A percentile compares a stretch with the other conserved stretches of the same genome.
Conservation (phyloP, 495 filamentous ascomycete genomes). For the Penicillium arizonense region DNA sequence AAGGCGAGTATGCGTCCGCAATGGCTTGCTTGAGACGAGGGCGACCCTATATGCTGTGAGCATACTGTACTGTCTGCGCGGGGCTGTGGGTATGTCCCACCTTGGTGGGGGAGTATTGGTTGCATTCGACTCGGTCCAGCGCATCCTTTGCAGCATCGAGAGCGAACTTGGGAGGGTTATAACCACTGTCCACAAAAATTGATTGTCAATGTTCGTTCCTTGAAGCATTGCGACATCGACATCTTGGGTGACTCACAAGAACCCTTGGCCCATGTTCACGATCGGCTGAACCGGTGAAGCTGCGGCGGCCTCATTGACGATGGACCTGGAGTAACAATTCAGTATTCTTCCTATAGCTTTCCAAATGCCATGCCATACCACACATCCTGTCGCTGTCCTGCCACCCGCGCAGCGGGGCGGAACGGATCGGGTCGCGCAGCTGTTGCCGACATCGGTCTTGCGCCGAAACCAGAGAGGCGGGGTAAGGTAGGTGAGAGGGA, state of each 20-base stretch:
- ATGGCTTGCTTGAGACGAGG: slow-evolving; percentile 89
- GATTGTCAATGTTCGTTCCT: background rate
- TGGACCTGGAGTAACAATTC: slow-evolving; percentile 59
- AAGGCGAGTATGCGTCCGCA: slow-evolving; percentile 82
- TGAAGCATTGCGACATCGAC: background rate
- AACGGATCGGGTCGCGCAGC: slow-evolving; percentile 50
- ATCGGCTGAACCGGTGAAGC: slow-evolving; percentile 88
- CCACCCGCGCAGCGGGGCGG: slow-evolving; percentile 74
- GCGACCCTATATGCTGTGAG: slow-evolving; percentile 56
- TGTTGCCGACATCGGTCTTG: slow-evolving; percentile 45
- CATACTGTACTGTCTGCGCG: background rate
- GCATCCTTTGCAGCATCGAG: slow-evolving; percentile 87
- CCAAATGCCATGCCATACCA: slow-evolving; percentile 55
- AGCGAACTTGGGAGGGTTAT: slow-evolving; percentile 92
- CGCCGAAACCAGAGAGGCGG: slow-evolving; percentile 22
- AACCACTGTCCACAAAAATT: slow-evolving; percentile 56
- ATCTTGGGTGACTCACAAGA: slow-evolving; percentile 56
- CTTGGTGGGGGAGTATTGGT: slow-evolving; percentile 96
- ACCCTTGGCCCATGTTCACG: slow-evolving; percentile 95
- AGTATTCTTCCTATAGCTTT: background rate
- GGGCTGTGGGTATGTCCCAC: slow-evolving; percentile 27
- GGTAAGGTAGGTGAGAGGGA: slow-evolving; percentile 10
- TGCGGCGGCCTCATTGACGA: slow-evolving; percentile 88
- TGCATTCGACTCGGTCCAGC: slow-evolving; percentile 91
- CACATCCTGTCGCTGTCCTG: slow-evolving; percentile 85